Base-by-base conservation (phyloP, 176 grass and related monocot genomes). In the Cymbopogon citratus region DNA sequence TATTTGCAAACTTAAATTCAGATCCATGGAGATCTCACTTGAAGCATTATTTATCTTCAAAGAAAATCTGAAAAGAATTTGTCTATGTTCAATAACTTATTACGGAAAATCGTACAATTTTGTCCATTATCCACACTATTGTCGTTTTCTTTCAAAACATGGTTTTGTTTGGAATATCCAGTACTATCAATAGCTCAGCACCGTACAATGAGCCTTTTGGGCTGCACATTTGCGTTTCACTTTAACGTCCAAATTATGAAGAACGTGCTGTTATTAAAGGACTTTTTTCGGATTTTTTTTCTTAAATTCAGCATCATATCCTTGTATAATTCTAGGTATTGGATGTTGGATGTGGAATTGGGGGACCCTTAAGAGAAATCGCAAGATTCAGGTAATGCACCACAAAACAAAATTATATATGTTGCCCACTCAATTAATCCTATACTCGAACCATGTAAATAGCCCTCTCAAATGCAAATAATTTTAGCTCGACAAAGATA, bases 331-430 rank as follows among this genome's bases (percentile, higher is more conserved):
- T 48, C 66, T 60, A 94, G 92, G 84, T 87, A 8, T 80, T 97
- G 81, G 94, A 97, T 69, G 94, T 91, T 57, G 94, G 94, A 60
- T 93, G 91, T 62, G 94, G 94, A 40, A 97, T 97, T 66, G 94
- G 94, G 63, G 94, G 90, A 14, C 94, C 94, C 3, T 76, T 93
- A 3, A 82, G 84, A 65, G 91, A 97, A 81, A 91, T 97, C 66
- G 88, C 88, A 31, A 87, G 86, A 85, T 93, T 97, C 68, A 93
- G 91, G 94, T 93, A 81, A 39, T 16, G 3, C 45, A 72, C 21
- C 24, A 18, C 8, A 2, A 29, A 70, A 81, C 46, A 5, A 46
- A n/a, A 24, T 11, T 38, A 25, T n/a, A 21, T 67, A 1, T 34
- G 3, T 25, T 46, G 4, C 31, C 31, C 31, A 33, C 31, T 33